A percentile compares a stretch with the other conserved stretches of the same genome.
phyloP scores from a whole-genome alignment of 164 flowering plant genomes.

The Berberis thunbergii region DNA sequence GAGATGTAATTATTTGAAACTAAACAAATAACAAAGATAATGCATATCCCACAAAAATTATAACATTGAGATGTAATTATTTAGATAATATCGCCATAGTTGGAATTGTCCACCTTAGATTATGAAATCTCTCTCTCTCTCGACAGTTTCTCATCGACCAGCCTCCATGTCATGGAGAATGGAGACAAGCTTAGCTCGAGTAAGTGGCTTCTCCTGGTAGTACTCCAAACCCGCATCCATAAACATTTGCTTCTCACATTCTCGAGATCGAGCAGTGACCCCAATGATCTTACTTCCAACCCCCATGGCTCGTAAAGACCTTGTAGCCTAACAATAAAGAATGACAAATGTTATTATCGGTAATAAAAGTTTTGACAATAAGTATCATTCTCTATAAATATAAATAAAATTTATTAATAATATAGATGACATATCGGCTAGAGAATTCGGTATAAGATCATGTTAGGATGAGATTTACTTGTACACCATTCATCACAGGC shows the following conservation, averaged over 20 bases:
- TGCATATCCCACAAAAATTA: too few relatives aligned
- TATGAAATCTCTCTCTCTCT: too few relatives aligned
- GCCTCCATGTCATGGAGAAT: not conserved
- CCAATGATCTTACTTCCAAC: not conserved
- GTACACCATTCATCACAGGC: slow-evolving; percentile 1
- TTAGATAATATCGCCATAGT: too few relatives aligned
- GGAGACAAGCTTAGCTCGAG: not conserved
- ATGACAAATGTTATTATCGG: not conserved
- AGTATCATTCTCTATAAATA: too few relatives aligned
- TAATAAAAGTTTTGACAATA: not conserved
- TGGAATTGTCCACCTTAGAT: too few relatives aligned
- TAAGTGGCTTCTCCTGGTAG: not conserved
- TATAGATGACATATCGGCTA: not conserved
- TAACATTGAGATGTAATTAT: too few relatives aligned
- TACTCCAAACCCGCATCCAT: not conserved
- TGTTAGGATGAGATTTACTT: not conserved
- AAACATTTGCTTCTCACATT: not conserved
- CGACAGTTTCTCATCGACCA: too few relatives aligned
- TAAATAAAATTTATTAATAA: too few relatives aligned
- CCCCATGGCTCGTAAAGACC: not conserved
- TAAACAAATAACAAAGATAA: too few relatives aligned
- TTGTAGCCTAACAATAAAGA: not conserved
- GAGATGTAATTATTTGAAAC: too few relatives aligned
- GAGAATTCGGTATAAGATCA: not conserved
- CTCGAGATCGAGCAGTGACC: not conserved